These are phyloP conservation scores for Dioszegia hungarica DNA, from an alignment of 768 basidiomycete species.

Conservation along the genomic window DNA sequence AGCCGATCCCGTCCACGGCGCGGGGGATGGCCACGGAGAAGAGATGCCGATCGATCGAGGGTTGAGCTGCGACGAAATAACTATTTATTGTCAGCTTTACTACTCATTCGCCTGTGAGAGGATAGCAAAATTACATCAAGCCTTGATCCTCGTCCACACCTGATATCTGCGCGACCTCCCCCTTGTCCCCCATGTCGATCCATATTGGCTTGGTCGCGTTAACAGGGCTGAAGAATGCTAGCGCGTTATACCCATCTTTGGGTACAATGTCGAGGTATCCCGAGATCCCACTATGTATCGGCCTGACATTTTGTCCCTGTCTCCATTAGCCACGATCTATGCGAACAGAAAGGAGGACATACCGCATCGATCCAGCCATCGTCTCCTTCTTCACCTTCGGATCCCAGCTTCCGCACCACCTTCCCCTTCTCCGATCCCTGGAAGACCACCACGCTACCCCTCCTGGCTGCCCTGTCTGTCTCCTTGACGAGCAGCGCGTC, in stretches of 20 bases:
- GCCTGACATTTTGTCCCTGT: conserved; percentile 42
- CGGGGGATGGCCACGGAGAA: conserved; percentile 72
- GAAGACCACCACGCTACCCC: conserved; percentile 75
- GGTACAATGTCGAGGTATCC: conserved; percentile 92
- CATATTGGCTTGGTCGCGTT: conserved; percentile 66
- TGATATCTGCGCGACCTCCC: conserved; percentile 71
- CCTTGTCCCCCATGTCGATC: conserved; percentile 79
- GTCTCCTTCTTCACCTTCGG: conserved; percentile 78
- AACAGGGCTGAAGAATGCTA: conserved; percentile 82
- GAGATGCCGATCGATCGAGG: conserved; percentile 75
- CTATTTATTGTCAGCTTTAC: conserved; percentile 50
- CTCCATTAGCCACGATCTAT: too few species aligned
- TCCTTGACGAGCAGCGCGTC: conserved; percentile 74
- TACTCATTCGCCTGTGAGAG: not conserved
- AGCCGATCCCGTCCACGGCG: conserved; percentile 49
- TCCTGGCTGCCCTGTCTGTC: conserved; percentile 74
- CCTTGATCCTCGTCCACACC: conserved; percentile 66
- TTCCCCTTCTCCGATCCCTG: conserved; percentile 52
- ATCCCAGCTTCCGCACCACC: conserved; percentile 73
- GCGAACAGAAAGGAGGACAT: too few species aligned
- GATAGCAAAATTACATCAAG: conserved; percentile 70
- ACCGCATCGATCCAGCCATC: conserved; percentile 92
- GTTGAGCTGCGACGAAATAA: conserved; percentile 82
- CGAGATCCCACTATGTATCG: conserved; percentile 49
- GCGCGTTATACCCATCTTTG: conserved; percentile 80